A percentile compares a stretch with the other conserved stretches of the same genome.
Conservation (phyloP, 176 grass and related monocot species). For the Triticum dicoccoides region DNA sequence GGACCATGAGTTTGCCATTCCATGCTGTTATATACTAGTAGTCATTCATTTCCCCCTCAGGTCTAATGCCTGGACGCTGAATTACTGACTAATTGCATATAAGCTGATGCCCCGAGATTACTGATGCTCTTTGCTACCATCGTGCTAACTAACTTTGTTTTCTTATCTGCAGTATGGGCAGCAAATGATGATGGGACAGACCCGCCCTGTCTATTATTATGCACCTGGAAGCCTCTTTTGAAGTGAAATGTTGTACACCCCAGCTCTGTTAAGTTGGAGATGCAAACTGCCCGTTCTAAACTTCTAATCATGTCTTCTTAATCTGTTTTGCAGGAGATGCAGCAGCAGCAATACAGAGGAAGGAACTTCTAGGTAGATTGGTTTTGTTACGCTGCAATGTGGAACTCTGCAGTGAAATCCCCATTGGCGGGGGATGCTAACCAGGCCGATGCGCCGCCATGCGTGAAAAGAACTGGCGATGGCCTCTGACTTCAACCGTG, state of each 20-base stretch:
- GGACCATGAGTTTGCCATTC: not conserved
- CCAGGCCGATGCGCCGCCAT: constrained; percentile 13
- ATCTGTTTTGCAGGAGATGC: constrained; percentile 40
- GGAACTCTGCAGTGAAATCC: not conserved
- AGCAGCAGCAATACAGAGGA: constrained; percentile 54
- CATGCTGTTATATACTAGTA: not conserved
- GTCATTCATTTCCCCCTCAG: not conserved
- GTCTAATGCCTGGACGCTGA: too few species aligned
- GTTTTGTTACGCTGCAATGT: constrained; percentile 26
- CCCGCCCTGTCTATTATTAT: constrained; percentile 65
- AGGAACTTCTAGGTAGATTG: constrained; percentile 51
- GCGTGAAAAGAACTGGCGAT: constrained; percentile 17
- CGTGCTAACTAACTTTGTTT: not conserved
- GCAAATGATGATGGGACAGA: constrained; percentile 65
- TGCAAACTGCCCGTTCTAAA: too few species aligned
- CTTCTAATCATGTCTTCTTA: not conserved
- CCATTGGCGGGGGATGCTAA: constrained; percentile 20
- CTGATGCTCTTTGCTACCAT: not conserved
- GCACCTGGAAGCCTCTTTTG: constrained; percentile 39
- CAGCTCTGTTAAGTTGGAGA: not conserved
- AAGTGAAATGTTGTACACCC: not conserved
- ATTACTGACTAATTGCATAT: too few species aligned
- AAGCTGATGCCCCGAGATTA: too few species aligned
- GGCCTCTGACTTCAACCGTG: not conserved
- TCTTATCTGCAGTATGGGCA: constrained; percentile 59